Conservation (phyloP, 73 alveolate species). For the Blepharisma japonicum region DNA sequence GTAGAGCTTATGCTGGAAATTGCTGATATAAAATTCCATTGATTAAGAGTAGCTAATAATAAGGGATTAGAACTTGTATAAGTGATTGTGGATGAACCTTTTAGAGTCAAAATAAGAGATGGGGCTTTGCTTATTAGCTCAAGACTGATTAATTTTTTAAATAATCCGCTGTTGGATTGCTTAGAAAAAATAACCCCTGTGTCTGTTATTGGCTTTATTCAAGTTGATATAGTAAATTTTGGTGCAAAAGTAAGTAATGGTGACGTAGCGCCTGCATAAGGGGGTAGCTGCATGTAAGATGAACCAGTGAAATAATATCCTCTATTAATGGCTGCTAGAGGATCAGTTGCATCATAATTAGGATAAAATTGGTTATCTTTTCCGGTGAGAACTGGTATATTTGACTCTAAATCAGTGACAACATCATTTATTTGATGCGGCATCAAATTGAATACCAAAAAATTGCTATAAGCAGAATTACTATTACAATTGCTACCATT, state of each 20-base stretch:
- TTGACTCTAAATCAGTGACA: neutral
- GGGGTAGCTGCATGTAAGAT: neutral
- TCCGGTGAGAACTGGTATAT: neutral
- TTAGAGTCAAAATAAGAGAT: too few species aligned
- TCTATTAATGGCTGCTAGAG: neutral
- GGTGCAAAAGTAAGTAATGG: conserved; percentile 9
- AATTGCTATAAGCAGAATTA: neutral
- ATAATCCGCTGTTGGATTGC: neutral
- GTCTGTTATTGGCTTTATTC: neutral
- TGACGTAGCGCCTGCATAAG: neutral
- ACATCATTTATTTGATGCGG: neutral
- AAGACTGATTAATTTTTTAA: too few species aligned
- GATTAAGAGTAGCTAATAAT: too few species aligned
- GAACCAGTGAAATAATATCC: conserved; percentile 17
- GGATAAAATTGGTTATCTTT: neutral
- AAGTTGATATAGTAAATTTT: neutral
- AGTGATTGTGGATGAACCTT: too few species aligned
- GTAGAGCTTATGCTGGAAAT: too few species aligned
- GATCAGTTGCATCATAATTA: conserved; percentile 9
- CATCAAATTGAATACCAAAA: neutral
- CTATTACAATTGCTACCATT: neutral
- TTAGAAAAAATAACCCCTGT: neutral
- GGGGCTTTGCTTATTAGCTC: too few species aligned
- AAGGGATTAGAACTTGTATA: too few species aligned
- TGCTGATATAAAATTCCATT: too few species aligned